Conservation (phyloP, 768 basidiomycete species). For the Glaciozyma martinii region DNA sequence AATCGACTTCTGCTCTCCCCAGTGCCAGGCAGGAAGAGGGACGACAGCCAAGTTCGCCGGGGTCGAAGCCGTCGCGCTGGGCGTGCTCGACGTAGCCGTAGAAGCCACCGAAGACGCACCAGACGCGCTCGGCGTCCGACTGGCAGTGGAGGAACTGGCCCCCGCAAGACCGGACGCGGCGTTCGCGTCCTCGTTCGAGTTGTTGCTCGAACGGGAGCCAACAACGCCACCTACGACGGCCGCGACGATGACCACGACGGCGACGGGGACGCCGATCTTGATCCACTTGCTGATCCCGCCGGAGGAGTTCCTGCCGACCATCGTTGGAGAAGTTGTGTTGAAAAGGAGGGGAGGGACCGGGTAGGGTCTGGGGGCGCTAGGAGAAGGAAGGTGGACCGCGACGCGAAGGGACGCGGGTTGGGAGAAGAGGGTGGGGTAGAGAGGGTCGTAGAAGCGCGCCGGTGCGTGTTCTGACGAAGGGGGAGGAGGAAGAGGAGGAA, state of each 20-base stretch:
- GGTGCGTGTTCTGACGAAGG: too few species aligned
- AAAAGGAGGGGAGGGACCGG: neutral
- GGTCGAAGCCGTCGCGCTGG: neutral
- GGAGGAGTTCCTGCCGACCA: neutral
- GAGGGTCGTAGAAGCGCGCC: too few species aligned
- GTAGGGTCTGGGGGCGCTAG: neutral
- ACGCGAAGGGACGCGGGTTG: too few species aligned
- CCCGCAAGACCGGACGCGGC: neutral
- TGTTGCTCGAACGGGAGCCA: slow-evolving; percentile 17
- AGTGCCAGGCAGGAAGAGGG: slow-evolving; percentile 27
- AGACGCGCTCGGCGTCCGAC: neutral
- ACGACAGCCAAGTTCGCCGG: slow-evolving; percentile 1
- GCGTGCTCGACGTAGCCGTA: neutral
- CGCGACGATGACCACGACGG: slow-evolving; percentile 14
- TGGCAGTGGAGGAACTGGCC: neutral
- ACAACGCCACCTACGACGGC: slow-evolving; percentile 31
- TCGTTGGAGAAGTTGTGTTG: neutral
- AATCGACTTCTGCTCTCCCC: slow-evolving; percentile 22
- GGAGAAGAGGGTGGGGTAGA: too few species aligned
- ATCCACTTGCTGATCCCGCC: neutral
- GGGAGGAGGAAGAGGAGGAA: slow-evolving; percentile 2
- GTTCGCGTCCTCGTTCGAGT: neutral
- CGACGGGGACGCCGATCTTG: neutral
- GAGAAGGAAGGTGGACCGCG: too few species aligned
- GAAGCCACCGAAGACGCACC: neutral